Percentiles rank a stretch among this genome's conserved stretches.
Evolutionary conservation across 2,329 filamentous ascomycete species (phyloP).

Genomic region (Tolypocladium tundrense): DNA sequence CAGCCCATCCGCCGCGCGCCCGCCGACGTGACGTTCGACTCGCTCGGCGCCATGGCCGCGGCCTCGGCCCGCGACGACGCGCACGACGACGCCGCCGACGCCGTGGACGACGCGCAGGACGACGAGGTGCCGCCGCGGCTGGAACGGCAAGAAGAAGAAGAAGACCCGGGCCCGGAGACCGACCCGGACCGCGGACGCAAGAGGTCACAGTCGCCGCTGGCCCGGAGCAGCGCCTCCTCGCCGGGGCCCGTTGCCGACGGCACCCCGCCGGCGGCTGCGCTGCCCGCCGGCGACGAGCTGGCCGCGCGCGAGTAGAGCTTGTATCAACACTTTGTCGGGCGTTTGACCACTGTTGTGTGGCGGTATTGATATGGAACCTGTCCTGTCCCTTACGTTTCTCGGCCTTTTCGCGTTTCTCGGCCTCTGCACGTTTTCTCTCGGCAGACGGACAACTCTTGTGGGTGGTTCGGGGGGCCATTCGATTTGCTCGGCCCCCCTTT

Average conservation of each 20-base stretch:
- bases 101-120: constrained; percentile 3
- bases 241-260: neutral
- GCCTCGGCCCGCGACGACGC: neutral
- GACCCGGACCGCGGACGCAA: neutral
- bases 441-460: neutral
- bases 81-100: constrained; percentile 1
- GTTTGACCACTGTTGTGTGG: neutral
- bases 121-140: neutral
- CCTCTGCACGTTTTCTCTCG: too few relatives aligned
- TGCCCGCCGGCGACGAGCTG: neutral
- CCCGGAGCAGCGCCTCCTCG: neutral
- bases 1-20: constrained; percentile 35
- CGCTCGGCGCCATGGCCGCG: constrained; percentile 17
- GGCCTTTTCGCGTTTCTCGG: too few relatives aligned
- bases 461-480: neutral
- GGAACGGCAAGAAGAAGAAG: constrained; percentile 2
- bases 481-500: neutral
- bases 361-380: neutral
- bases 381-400: too few relatives aligned
- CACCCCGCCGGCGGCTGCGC: neutral
- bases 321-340: neutral
- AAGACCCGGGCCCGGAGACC: constrained; percentile 1
- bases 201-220: neutral
- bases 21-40: constrained; percentile 30
- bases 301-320: neutral